Base-by-base conservation (phyloP, 2,329 filamentous ascomycete species). In the Shiraia bambusicola region DNA sequence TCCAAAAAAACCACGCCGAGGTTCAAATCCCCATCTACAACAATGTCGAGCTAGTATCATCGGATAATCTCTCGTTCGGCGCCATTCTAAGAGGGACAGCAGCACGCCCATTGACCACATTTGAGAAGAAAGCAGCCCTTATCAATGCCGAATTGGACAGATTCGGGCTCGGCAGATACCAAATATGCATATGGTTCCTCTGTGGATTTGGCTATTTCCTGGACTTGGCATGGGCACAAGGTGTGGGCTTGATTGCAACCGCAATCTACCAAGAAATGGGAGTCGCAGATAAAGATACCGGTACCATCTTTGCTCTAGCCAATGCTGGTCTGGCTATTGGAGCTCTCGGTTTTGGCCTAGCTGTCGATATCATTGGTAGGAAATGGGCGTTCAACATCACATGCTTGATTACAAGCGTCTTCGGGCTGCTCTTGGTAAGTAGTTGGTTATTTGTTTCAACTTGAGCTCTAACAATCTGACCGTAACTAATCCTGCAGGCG, bases 111-210 rank as follows among this genome's bases (percentile, higher is more conserved):
- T 48, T 61, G 24, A 61, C 46, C 24, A 57, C 53, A 2, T 60
- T 61, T 11, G 58, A 63, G 34, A 61, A 63, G 39, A 63, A 63
- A 28, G 59, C 59, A n/a, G 58, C 59, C 4, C 56, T 61, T 8
- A 54, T 61, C 47, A 63, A 63, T 34, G 52, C 50, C n/a, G 58
- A 63, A 26, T 27, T 63, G 2, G 59, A 63, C 40, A 59, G 58
- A n/a, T 61, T 63, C 17, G 59, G 59, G 8, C 48, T 63, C 34
- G 58, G 59, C 11, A 50, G 34, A 28, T 63, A 63, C 25, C 59
- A 63, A 22, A 53, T 61, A 47, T 63, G 59, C 35, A 61, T 63
- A 36, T 63, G 59, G 59, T 59, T 63, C 24, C 56, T 63, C 8
- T 63, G 59, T 34, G 59, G 59, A 11, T 63, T 63, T 31, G 59